These are phyloP conservation scores for Gentiana straminea DNA, from an alignment of 257 asterid genomes.

Conservation along the genomic window DNA sequence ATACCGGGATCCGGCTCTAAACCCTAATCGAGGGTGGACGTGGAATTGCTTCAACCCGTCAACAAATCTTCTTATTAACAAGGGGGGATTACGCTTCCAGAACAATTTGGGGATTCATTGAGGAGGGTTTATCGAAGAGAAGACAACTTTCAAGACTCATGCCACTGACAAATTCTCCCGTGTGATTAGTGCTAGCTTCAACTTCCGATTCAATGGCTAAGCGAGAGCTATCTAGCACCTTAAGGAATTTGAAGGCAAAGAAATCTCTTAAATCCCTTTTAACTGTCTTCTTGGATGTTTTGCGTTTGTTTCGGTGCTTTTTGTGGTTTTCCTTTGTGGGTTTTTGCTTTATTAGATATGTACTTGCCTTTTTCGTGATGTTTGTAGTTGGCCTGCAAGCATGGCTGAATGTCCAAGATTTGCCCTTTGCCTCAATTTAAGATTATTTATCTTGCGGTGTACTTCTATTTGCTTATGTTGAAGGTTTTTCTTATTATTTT, in stretches of 20 bases:
- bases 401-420: neutral
- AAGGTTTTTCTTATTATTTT: neutral
- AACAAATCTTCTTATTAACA: too few species aligned
- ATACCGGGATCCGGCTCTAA: too few species aligned
- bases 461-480: constrained; percentile 1
- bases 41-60: too few species aligned
- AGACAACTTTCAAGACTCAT: too few species aligned
- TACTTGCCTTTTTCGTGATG: constrained; percentile 2
- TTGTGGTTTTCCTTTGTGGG: neutral
- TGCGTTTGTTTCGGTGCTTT: neutral
- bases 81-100: too few species aligned
- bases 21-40: too few species aligned
- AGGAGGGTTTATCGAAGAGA: too few species aligned
- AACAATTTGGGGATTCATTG: too few species aligned
- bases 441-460: neutral
- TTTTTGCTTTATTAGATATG: neutral
- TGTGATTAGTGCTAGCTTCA: constrained; percentile 1
- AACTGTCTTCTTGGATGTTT: neutral
- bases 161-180: neutral
- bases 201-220: constrained; percentile 55
- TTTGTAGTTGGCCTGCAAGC: neutral
- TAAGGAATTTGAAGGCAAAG: constrained; percentile 82
- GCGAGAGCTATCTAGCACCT: constrained; percentile 71
- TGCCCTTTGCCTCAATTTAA: neutral
- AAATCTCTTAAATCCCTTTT: neutral